Evolutionary conservation across 2,329 filamentous ascomycete species (phyloP).

Genomic region (Macrophomina phaseolina): DNA sequence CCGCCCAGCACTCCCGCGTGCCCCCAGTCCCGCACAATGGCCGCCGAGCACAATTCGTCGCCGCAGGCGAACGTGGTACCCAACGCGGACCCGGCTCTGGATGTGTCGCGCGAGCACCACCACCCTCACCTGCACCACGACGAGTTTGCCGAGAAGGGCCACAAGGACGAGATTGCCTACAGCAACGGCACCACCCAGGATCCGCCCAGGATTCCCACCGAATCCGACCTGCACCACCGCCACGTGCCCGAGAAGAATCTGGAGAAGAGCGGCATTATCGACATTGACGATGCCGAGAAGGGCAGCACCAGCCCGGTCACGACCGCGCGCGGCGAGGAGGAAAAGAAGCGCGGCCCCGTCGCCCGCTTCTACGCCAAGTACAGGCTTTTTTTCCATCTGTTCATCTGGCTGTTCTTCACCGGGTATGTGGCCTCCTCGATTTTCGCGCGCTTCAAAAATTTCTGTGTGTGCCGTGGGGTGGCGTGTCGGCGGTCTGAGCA

Average conservation of each 20-base stretch:
- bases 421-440: conserved; percentile 49
- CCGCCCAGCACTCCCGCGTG: conserved; percentile 2
- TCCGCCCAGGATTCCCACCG: conserved; percentile 37
- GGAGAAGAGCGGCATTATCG: conserved; percentile 42
- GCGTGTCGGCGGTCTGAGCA: conserved; percentile 15
- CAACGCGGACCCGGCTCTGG: conserved; percentile 46
- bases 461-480: conserved; percentile 24
- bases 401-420: conserved; percentile 58
- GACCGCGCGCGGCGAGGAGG: conserved; percentile 32
- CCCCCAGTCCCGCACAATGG: conserved; percentile 12
- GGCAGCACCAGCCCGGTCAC: conserved; percentile 45
- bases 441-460: not conserved
- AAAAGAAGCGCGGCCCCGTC: conserved; percentile 41
- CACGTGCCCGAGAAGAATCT: conserved; percentile 41
- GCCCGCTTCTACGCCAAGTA: conserved; percentile 53
- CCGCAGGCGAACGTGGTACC: conserved; percentile 40
- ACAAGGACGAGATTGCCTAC: conserved; percentile 39
- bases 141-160: conserved; percentile 36
- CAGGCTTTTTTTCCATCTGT: conserved; percentile 48
- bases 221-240: conserved; percentile 44
- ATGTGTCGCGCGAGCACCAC: conserved; percentile 45
- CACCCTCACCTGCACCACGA: conserved; percentile 48
- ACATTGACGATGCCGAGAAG: conserved; percentile 48
- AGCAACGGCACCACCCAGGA: conserved; percentile 44
- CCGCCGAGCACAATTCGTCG: conserved; percentile 40